Evolutionary conservation across 1,284 basidiomycete genomes (phyloP).

Genomic region (Ganoderma resinaceum): DNA sequence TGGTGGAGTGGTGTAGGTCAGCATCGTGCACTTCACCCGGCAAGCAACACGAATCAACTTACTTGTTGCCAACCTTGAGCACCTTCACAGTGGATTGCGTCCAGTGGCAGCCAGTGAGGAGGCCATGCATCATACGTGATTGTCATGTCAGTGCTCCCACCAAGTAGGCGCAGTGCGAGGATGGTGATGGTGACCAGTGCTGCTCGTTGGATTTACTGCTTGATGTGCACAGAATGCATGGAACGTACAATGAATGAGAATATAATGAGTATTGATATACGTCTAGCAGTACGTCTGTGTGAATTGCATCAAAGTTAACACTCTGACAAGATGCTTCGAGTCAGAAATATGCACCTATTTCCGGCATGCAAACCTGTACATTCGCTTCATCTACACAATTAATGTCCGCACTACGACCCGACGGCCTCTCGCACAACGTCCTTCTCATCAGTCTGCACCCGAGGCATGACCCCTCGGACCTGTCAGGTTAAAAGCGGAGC

Average conservation of each 20-base stretch:
- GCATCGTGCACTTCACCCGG: too few species aligned
- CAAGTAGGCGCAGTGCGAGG: too few species aligned
- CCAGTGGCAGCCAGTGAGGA: too few species aligned
- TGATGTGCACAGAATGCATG: too few species aligned
- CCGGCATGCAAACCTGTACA: background rate
- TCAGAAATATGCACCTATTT: background rate
- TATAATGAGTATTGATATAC: background rate
- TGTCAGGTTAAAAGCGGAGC: slow-evolving; percentile 86
- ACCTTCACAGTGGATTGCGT: too few species aligned
- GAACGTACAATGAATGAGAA: background rate
- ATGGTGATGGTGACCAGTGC: too few species aligned
- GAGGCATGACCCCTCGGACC: slow-evolving; percentile 77
- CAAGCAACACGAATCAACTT: too few species aligned
- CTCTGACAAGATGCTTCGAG: background rate
- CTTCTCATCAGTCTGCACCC: slow-evolving; percentile 67
- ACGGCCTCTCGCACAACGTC: slow-evolving; percentile 79
- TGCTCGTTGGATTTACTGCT: too few species aligned
- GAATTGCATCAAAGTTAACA: background rate
- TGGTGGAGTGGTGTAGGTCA: too few species aligned
- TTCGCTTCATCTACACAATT: slow-evolving; percentile 29
- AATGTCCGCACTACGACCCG: slow-evolving; percentile 55
- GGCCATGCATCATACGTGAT: too few species aligned
- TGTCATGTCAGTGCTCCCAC: too few species aligned
- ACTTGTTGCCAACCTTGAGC: too few species aligned
- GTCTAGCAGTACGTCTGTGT: background rate